Base-by-base conservation (phyloP, 2,329 filamentous ascomycete genomes). In the Fusarium mexicanum region DNA sequence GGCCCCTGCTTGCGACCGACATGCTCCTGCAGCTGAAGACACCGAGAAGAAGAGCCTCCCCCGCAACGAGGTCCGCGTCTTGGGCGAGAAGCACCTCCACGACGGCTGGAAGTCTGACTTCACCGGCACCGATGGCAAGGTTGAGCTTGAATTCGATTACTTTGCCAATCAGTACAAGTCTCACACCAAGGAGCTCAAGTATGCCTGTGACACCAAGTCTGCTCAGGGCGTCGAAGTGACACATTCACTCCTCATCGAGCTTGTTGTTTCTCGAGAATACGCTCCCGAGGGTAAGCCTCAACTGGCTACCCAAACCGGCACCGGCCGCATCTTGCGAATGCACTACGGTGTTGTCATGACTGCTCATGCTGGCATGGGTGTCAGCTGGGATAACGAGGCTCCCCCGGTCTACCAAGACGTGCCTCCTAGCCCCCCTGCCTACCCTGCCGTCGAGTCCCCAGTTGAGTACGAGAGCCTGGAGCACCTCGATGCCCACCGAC, bases 301-400 rank as follows among this genome's bases (percentile, higher is more conserved):
- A 61, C 86, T 94, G 58, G 89, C 94, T 54, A 95, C 94, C 1
- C 94, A 95, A 57, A 98, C 96, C 0, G 96, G 96, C 69, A 93
- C 95, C 6, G 96, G 96, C 2, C 91, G 96, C 73, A 96, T 98
- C 60, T 87, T 99, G 69, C 90, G 96, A 74, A 98, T 98, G 89
- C 94, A 97, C 81, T 98, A 98, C 85, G 91, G 90, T 77, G 87
- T 96, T 61, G 86, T 91, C 65, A 88, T 98, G 63, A 98, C 95
- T 8, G 93, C 97, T 84, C 90, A 94, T 68, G 90, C 90, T 26
- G 96, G 96, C 24, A 89, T 98, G 80, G 95, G 96, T 58, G 95
- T 99, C 78, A 94, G 93, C 76, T 99, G 96, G 96, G 96, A 98
- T 77, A 96, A 98, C 83, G 96, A 99, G 85, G 91, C 94, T 79